phyloP scores from a whole-genome alignment of 805 yeast genomes.

The Pachysolen tannophilus region DNA sequence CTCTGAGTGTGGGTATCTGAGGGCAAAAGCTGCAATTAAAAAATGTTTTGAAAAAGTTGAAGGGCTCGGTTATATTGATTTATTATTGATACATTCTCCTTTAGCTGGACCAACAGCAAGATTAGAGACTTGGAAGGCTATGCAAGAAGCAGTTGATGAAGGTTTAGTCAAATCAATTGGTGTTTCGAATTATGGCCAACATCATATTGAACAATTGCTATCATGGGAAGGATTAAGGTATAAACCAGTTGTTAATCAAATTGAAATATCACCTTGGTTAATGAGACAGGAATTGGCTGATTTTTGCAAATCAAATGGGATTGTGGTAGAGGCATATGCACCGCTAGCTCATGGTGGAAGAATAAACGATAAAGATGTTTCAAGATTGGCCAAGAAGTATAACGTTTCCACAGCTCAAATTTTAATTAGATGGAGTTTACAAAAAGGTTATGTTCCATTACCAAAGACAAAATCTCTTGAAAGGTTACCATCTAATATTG shows the following conservation, averaged over 20 bases:
- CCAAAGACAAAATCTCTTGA: slow-evolving; percentile 52
- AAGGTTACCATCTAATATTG: slow-evolving; percentile 48
- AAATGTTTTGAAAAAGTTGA: slow-evolving; percentile 45
- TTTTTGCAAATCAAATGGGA: slow-evolving; percentile 45
- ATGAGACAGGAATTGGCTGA: slow-evolving; percentile 58
- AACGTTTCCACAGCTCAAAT: slow-evolving; percentile 52
- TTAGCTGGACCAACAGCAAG: slow-evolving; percentile 36
- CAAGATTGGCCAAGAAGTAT: slow-evolving; percentile 39
- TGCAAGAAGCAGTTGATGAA: slow-evolving; percentile 61
- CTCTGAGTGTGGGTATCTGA: slow-evolving; percentile 48
- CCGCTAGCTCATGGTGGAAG: slow-evolving; percentile 62
- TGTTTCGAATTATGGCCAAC: slow-evolving; percentile 64
- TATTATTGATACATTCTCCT: slow-evolving; percentile 64
- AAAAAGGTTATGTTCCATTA: slow-evolving; percentile 63
- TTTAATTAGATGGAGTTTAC: slow-evolving; percentile 63
- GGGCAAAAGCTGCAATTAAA: slow-evolving; percentile 51
- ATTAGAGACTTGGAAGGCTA: slow-evolving; percentile 59
- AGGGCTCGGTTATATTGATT: slow-evolving; percentile 59
- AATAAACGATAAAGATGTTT: slow-evolving; percentile 45
- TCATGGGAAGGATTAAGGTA: slow-evolving; percentile 44
- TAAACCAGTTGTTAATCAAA: slow-evolving; percentile 71
- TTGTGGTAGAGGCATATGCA: slow-evolving; percentile 68
- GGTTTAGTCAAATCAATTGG: slow-evolving; percentile 64
- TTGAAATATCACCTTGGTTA: slow-evolving; percentile 82
- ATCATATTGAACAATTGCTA: slow-evolving; percentile 53